Evolutionary conservation across 2,329 filamentous ascomycete species (phyloP).

Genomic region (Colletotrichum limetticola): DNA sequence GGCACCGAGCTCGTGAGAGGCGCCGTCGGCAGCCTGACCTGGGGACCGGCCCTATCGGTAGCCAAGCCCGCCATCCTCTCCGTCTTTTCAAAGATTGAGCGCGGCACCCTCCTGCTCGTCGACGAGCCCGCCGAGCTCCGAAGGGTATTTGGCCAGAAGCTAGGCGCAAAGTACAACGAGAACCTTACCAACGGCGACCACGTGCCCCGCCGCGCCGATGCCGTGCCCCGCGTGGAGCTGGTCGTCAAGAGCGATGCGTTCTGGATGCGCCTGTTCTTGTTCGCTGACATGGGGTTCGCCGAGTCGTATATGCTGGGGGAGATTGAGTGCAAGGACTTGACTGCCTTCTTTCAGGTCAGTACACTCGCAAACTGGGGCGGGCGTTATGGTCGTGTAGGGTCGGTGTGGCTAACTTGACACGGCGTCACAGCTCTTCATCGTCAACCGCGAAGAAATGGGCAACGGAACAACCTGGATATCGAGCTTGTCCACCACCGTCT

Average conservation of each 20-base stretch:
- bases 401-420: constrained; percentile 36
- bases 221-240: constrained; percentile 61
- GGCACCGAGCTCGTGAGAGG: constrained; percentile 54
- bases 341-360: constrained; percentile 73
- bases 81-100: constrained; percentile 57
- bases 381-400: no score
- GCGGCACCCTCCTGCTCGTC: constrained; percentile 59
- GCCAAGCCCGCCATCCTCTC: constrained; percentile 58
- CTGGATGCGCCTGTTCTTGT: constrained; percentile 75
- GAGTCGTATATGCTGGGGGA: constrained; percentile 80
- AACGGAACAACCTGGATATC: constrained; percentile 74
- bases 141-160: constrained; percentile 57
- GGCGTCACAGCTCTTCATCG: constrained; percentile 70
- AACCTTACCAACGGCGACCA: constrained; percentile 46
- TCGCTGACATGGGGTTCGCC: constrained; percentile 80
- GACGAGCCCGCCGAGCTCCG: constrained; percentile 57
- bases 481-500: constrained; percentile 65
- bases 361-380: no score
- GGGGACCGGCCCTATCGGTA: constrained; percentile 57
- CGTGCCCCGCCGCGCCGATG: constrained; percentile 44
- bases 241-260: constrained; percentile 73
- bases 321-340: constrained; percentile 73
- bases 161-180: constrained; percentile 50
- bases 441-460: constrained; percentile 71
- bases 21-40: constrained; percentile 56